phyloP scores from a whole-genome alignment of 768 basidiomycete species.

The Kwoniella europaea region DNA sequence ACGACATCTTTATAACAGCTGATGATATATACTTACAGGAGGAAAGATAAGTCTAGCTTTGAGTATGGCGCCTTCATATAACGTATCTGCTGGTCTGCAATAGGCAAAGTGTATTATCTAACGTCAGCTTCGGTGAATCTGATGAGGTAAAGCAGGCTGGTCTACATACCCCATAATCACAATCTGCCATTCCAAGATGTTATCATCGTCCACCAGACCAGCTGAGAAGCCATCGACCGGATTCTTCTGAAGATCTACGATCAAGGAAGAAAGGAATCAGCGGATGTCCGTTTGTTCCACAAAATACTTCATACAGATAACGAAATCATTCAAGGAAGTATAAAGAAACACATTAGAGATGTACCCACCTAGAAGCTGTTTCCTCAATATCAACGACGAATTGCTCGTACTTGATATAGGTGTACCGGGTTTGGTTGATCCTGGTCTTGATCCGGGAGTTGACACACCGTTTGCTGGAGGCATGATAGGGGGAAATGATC shows the following conservation, averaged over 20 bases:
- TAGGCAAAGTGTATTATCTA: neutral
- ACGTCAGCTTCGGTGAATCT: neutral
- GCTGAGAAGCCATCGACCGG: constrained; percentile 98
- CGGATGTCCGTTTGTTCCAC: neutral
- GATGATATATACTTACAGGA: constrained; percentile 51
- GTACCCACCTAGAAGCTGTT: constrained; percentile 50
- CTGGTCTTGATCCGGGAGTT: constrained; percentile 33
- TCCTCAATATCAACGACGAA: constrained; percentile 48
- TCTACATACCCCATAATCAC: constrained; percentile 80
- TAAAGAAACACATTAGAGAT: neutral
- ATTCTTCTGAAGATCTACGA: constrained; percentile 79
- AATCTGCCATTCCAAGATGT: constrained; percentile 96
- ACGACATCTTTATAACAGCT: neutral
- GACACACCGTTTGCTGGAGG: constrained; percentile 16
- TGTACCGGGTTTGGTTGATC: constrained; percentile 45
- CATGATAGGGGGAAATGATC: constrained; percentile 19
- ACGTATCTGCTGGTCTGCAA: constrained; percentile 73
- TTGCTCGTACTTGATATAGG: constrained; percentile 36
- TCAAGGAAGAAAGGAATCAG: neutral
- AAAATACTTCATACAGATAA: too few relatives aligned
- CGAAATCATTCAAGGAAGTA: neutral
- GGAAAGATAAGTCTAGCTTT: constrained; percentile 90
- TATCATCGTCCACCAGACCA: constrained; percentile 93
- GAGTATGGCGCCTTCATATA: constrained; percentile 97
- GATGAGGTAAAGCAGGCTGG: neutral